Base-by-base conservation (phyloP, 495 filamentous ascomycete species). In the Echria macrotheca region DNA sequence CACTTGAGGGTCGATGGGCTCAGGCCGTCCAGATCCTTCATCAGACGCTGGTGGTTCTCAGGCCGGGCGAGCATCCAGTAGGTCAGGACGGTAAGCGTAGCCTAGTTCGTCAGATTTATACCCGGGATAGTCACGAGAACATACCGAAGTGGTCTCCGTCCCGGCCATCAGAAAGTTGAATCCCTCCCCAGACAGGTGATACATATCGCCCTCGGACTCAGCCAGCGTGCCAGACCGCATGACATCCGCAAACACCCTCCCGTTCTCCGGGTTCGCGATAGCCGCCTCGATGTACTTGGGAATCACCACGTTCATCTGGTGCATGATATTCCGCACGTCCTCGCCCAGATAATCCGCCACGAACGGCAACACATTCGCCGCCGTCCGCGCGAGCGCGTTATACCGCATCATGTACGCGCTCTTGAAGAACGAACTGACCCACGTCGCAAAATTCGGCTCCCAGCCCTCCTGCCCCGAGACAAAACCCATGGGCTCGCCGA, bases 351-450 rank as follows among this genome's bases (percentile, higher is more conserved):
- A 60, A 2, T 60, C 47, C 0, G 54, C 53, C 19, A 61, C 1
- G 10, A 58, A 4, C 1, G 60, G 60, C 2, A 56, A 23, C 6
- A 53, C 40, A 7, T 48, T 21, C 0, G 58, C 50, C 22, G 55
- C 15, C 37, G 35, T 58, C 4, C 58, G 33, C 28, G 28, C 49
- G 1, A 50, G 37, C 3, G 47, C 14, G 3, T 52, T 54, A 26
- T 61, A 50, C 18, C 60, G 33, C 40, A 61, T 55, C 33, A 56
- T 23, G 45, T 68, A 67, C 40, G 65, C 57, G 5, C 69, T 73
- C 19, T 57, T 43, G 41, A 61, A 53, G 43, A 69, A 59, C 0
- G 49, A 56, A 0, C 49, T 43, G 4, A 54, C 53, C 55, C 55
- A 61, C 2, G 55, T 61, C 3, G 48, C 47, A 5, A 68, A 58